Evolutionary conservation across 805 yeast species (phyloP), one percentile per base, ranked within the genome.

Genomic region (Zygotorulaspora florentina): DNA sequence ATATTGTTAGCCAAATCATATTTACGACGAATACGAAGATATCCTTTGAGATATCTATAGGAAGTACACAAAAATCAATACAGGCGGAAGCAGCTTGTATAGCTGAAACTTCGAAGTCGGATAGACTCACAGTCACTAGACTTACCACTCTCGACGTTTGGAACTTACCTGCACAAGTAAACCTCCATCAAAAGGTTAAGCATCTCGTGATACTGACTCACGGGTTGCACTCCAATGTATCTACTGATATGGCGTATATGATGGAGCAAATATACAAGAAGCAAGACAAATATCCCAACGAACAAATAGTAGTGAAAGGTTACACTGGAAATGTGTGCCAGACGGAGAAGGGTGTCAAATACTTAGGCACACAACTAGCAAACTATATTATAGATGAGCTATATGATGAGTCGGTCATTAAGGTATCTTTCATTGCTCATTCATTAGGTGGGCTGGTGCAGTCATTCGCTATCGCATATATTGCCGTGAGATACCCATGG

Each of bases 361-460:
- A 80, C 58, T 63, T 85, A 48, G 95, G 95, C 1, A 76, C 81
- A 48, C 70, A 84, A 35, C 70, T 84, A 18, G 93, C 87, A 0
- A 87, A 85, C 53, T 82, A 71, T 57, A 70, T 85, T 25, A 69
- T 83, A 0, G 64, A 77, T 16, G 67, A 73, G 15, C 56, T 73
- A 1, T 72, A 74, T 28, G 67, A 71, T 43, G 75, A 72, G 3
- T 55, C 67, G 1, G 72, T 81, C 0, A 46, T 48, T 1, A 79
- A 76, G 50, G 78, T 86, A 7, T 85, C 95, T 1, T 85, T 86
- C 56, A 69, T 86, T 36, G 89, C 86, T 0, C 95, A 86, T 62
- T 85, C 93, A 0, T 62, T 86, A 23, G 95, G 95, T 38, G 95
- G 95, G 0, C 64, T 83, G 35, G 78, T 82, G 3, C 95, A 86